Base-by-base conservation (phyloP, 192 early-diverging fungal genomes). In the Mortierella alpina region DNA sequence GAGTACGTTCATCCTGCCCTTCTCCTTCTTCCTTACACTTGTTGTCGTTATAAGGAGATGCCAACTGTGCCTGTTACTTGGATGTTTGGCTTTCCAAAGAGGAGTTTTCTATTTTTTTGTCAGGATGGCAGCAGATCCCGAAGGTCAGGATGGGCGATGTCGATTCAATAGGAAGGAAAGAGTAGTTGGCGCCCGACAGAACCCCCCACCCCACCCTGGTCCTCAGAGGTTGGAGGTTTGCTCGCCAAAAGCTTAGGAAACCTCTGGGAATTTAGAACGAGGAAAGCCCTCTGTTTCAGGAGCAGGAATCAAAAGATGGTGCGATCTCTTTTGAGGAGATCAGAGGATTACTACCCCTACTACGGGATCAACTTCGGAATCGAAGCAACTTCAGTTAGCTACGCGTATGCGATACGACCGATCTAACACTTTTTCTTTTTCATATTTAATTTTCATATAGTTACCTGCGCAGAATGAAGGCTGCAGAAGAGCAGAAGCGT, bases 1-100 rank as follows among this genome's bases (percentile, higher is more conserved):
- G 97, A 99, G 89, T 90, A 84, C 82, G 89, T 83, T 65, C 47
- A 55, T 20, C 12, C 41, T 13, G 11, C 22, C 8, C 53, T 40
- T 41, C 63, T 12, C 6, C 7, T 22, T 63, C 2, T 31, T 7
- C 20, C 13, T 6, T 6, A 0, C 22, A 59, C 22, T 23, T 57
- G n/a, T 22, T 57, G 22, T 22, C 13, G 59, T 17, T 60, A 60
- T 41, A 8, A 18, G 11, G 9, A 46, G 44, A 46, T 17, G 59
- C 42, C 42, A 13, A 42, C 14, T 14, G 4, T 20, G 7, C 22
- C 17, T 20, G 13, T 20, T 22, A 57, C 10, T 2, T 22, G 22
- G 22, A 20, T 18, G 56, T 15, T 52, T n/a, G n/a, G n/a, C 50
- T 12, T 8, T 39, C 47, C 39, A 52, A 22, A 51, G 13, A 55